phyloP scores from a whole-genome alignment of 75 land plant species.

The Gnetum montanum region DNA sequence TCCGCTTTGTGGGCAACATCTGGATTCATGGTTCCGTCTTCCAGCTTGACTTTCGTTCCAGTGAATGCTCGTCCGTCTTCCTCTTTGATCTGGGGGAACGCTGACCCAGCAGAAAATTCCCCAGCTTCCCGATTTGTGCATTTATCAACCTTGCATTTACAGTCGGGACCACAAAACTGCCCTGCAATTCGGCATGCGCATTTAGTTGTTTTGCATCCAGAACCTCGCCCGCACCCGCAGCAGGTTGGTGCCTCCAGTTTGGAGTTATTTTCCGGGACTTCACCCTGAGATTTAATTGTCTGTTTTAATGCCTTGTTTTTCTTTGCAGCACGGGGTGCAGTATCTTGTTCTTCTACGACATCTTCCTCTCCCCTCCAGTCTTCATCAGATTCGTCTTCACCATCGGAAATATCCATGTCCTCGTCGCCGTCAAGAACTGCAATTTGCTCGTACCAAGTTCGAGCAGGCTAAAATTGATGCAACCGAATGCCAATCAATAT shows the following conservation, averaged over 20 bases:
- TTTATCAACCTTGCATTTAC: slow-evolving; percentile 52
- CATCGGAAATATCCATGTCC: slow-evolving; percentile 70
- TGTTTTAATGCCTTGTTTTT: background rate
- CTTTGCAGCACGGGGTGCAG: background rate
- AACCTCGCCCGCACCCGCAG: slow-evolving; percentile 58
- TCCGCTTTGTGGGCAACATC: too few species aligned
- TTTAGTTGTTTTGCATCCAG: slow-evolving; percentile 70
- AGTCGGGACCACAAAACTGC: slow-evolving; percentile 39
- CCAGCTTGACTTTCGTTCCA: too few species aligned
- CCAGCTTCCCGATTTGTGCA: slow-evolving; percentile 57
- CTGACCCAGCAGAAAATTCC: slow-evolving; percentile 14
- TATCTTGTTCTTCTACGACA: background rate
- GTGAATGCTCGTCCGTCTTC: too few species aligned
- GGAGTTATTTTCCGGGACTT: background rate
- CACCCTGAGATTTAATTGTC: background rate
- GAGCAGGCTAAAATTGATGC: too few species aligned
- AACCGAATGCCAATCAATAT: too few species aligned
- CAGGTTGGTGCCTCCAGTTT: slow-evolving; percentile 17
- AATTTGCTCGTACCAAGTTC: background rate
- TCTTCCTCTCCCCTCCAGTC: slow-evolving; percentile 27
- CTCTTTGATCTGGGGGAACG: slow-evolving; percentile 15
- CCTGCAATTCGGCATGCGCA: slow-evolving; percentile 69
- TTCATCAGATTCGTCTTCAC: slow-evolving; percentile 20
- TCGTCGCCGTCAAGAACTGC: slow-evolving; percentile 23
- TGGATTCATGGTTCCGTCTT: slow-evolving; percentile 2